Percentiles rank a stretch among this genome's conserved stretches.
Conservation (phyloP, 2,329 filamentous ascomycete species). For the Claviceps paspali region DNA sequence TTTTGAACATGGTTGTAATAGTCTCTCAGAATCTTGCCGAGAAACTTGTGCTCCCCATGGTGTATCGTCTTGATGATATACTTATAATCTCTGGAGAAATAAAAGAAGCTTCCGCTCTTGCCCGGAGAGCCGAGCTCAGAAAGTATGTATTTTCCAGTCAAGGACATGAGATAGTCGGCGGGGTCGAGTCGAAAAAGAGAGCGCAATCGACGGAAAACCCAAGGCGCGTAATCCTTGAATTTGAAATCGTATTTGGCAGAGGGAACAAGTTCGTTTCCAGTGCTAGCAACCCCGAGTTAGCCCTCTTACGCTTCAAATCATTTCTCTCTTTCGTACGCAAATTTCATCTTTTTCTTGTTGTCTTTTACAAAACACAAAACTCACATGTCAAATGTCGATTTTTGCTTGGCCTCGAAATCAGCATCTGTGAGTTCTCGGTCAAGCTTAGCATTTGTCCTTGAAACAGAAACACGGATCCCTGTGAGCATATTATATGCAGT, state of each 20-base stretch:
- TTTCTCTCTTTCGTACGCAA: too few species aligned
- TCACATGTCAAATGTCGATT: slow-evolving; percentile 97
- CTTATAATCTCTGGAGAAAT: slow-evolving; percentile 98
- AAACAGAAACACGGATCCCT: slow-evolving; percentile 92
- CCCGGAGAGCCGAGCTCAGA: slow-evolving; percentile 93
- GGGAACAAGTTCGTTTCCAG: slow-evolving; percentile 90
- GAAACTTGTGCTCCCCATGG: slow-evolving; percentile 80
- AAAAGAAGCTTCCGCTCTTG: slow-evolving; percentile 98
- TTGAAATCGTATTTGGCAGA: slow-evolving; percentile 99
- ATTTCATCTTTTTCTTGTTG: too few species aligned
- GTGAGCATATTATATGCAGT: slow-evolving; percentile 99
- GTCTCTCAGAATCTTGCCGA: slow-evolving; percentile 70
- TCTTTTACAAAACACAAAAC: slow-evolving; percentile 19
- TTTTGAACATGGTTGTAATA: slow-evolving; percentile 87
- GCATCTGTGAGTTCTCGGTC: slow-evolving; percentile 78
- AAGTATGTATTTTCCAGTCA: slow-evolving; percentile 96
- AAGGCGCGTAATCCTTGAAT: slow-evolving; percentile 99
- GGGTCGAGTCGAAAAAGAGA: slow-evolving; percentile 82
- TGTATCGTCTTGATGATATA: slow-evolving; percentile 99
- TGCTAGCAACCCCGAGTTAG: slow-evolving; percentile 33
- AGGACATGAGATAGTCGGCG: slow-evolving; percentile 92
- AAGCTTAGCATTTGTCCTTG: slow-evolving; percentile 90
- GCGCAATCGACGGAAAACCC: slow-evolving; percentile 91
- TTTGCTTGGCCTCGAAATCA: slow-evolving; percentile 89
- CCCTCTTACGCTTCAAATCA: neutral